phyloP scores from a whole-genome alignment of 2,329 filamentous ascomycete species.

The Aspergillus novofumigatus region DNA sequence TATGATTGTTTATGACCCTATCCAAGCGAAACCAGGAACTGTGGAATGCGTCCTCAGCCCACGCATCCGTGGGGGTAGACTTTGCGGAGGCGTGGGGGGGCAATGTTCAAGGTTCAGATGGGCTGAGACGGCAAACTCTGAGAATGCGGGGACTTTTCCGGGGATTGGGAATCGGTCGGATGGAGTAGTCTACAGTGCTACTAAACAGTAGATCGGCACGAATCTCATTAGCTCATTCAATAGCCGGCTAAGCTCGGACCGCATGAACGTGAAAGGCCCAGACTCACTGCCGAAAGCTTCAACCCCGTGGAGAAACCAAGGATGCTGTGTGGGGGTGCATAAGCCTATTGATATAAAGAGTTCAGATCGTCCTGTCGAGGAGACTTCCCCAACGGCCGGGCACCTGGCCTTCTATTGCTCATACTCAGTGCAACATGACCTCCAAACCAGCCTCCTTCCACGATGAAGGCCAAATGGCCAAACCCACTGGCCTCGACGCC shows the following conservation, averaged over 20 bases:
- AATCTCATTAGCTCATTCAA: not conserved
- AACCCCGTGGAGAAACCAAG: not conserved
- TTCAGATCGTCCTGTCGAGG: not conserved
- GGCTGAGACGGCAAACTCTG: not conserved
- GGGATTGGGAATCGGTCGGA: not conserved
- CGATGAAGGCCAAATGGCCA: conserved; percentile 15
- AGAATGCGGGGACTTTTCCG: not conserved
- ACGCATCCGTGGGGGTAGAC: not conserved
- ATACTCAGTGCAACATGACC: not conserved
- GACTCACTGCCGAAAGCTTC: not conserved
- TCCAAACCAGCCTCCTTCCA: conserved; percentile 15
- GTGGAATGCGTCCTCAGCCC: not conserved
- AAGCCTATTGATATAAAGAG: not conserved
- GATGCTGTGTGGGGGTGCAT: not conserved
- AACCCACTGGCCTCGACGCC: conserved; percentile 12
- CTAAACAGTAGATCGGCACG: not conserved
- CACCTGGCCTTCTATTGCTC: not conserved
- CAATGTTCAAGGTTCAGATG: not conserved
- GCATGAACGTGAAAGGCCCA: not conserved
- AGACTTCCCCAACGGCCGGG: too few species aligned
- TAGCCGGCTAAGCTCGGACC: not conserved
- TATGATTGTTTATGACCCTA: not conserved
- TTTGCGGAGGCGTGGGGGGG: not conserved
- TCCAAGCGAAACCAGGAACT: not conserved
- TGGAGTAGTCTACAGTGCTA: not conserved